Percentiles rank a stretch among this genome's conserved stretches.
Evolutionary conservation across 768 basidiomycete genomes (phyloP).

Genomic region (Leccinum uliginosum): DNA sequence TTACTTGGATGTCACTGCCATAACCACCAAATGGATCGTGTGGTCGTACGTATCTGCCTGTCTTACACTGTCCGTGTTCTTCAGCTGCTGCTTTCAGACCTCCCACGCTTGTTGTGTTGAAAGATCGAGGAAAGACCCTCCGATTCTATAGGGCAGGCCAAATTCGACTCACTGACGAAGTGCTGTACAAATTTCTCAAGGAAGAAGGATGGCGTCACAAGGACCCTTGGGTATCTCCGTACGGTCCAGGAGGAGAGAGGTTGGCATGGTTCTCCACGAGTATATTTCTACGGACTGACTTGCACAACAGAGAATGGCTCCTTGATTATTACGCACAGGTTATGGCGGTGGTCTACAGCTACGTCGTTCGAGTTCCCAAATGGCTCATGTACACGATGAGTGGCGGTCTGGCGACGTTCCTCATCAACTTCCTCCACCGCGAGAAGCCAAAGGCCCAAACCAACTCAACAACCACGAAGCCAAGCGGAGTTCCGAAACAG

Average conservation of each 20-base stretch:
- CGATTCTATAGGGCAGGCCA: constrained; percentile 72
- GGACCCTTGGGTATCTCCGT: constrained; percentile 66
- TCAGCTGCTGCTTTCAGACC: constrained; percentile 44
- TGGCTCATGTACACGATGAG: constrained; percentile 67
- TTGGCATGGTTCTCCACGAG: constrained; percentile 25
- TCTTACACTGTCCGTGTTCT: neutral
- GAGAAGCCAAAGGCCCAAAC: constrained; percentile 16
- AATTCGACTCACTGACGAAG: constrained; percentile 54
- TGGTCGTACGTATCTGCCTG: constrained; percentile 61
- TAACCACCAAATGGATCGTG: constrained; percentile 83
- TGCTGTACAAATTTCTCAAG: constrained; percentile 62
- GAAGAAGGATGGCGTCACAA: constrained; percentile 58
- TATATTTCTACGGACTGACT: constrained; percentile 7
- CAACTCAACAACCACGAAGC: constrained; percentile 6
- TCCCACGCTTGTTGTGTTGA: constrained; percentile 67
- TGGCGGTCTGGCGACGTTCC: constrained; percentile 60
- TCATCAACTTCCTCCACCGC: constrained; percentile 61
- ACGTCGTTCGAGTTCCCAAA: constrained; percentile 54
- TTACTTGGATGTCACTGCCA: constrained; percentile 75
- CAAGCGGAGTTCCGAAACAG: constrained; percentile 2
- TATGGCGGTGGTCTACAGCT: constrained; percentile 49
- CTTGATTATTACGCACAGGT: constrained; percentile 54
- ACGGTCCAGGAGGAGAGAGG: constrained; percentile 75
- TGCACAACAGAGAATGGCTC: constrained; percentile 53
- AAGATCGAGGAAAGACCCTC: constrained; percentile 70